Evolutionary conservation across 352 stramenopile genomes (phyloP), one percentile per base, ranked within the genome.

Genomic region (Pythium aphanidermatum): DNA sequence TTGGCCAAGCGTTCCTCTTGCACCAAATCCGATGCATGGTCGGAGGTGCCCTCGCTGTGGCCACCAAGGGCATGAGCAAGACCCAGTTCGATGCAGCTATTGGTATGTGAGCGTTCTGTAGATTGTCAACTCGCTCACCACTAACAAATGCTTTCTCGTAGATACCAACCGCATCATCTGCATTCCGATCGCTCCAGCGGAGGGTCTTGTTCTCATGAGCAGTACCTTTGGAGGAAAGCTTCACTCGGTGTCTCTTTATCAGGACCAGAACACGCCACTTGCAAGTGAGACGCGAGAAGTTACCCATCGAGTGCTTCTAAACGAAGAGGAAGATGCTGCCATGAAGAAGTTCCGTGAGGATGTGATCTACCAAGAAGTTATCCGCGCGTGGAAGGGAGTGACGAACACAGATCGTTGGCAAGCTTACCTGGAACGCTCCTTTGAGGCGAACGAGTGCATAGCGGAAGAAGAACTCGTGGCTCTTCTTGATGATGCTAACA

Each of bases 11-110:
- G 13, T 95, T 95, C 49, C 47, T 95, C 34, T 63, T 92, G 25
- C 91, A 95, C 53, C 86, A 96, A 65, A 96, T 96, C 39, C 84
- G 87, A 8, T 90, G 84, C 35, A 95, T 96, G 85, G 62, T 96
- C 20, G 86, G 86, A 23, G 86, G 72, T 10, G 87, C 86, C 7
- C 42, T 96, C 8, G 80, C 78, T 21, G 78, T 95, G 13, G 80
- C 79, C 0, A 92, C 71, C 2, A 86, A 86, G 24, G 68, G 71
- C 32, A 75, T 96, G 51, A 70, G 78, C 3, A 48, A 51, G 13
- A 67, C 63, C 27, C 65, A 74, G 28, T 87, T 96, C 24, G 70
- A 86, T 49, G 77, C 74, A 16, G 74, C 81, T 32, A 48, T 95
- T 17, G 66, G 75, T 78, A 70, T 48, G 55, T 70, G 38, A 19